phyloP scores from a whole-genome alignment of 768 basidiomycete genomes.

The Hortiboletus campestris region DNA sequence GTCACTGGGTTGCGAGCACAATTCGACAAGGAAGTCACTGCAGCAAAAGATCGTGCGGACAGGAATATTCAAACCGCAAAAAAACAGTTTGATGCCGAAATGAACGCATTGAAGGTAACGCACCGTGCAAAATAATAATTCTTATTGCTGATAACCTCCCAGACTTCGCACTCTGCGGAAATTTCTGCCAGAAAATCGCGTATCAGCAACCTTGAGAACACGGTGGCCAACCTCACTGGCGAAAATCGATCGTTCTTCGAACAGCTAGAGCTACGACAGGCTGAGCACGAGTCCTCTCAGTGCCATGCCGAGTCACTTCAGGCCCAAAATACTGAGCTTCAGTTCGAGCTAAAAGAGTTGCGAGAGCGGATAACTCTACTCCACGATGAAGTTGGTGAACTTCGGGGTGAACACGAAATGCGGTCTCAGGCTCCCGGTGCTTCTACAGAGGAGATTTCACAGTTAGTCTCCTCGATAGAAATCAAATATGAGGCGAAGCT shows the following conservation, averaged over 20 bases:
- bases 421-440: slow-evolving; percentile 41
- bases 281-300: slow-evolving; percentile 83
- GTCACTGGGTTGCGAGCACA: slow-evolving; percentile 58
- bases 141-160: slow-evolving; percentile 7
- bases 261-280: slow-evolving; percentile 82
- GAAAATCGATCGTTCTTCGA: slow-evolving; percentile 86
- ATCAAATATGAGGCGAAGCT: slow-evolving; percentile 75
- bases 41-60: slow-evolving; percentile 65
- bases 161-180: slow-evolving; percentile 74
- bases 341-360: slow-evolving; percentile 82
- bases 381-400: slow-evolving; percentile 66
- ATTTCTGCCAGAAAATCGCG: slow-evolving; percentile 55
- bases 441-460: slow-evolving; percentile 64
- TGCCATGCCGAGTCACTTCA: slow-evolving; percentile 72
- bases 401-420: slow-evolving; percentile 55
- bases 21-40: slow-evolving; percentile 69
- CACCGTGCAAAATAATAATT: slow-evolving; percentile 4
- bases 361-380: slow-evolving; percentile 70
- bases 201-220: slow-evolving; percentile 67
- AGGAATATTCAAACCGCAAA: slow-evolving; percentile 64
- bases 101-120: slow-evolving; percentile 67
- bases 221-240: slow-evolving; percentile 61
- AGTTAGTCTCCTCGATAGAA: slow-evolving; percentile 71
- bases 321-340: slow-evolving; percentile 77
- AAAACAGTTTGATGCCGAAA: slow-evolving; percentile 77